These are phyloP conservation scores for Ceratocystis huliohia DNA, from an alignment of 2,329 filamentous ascomycete species.

Conservation along the genomic window DNA sequence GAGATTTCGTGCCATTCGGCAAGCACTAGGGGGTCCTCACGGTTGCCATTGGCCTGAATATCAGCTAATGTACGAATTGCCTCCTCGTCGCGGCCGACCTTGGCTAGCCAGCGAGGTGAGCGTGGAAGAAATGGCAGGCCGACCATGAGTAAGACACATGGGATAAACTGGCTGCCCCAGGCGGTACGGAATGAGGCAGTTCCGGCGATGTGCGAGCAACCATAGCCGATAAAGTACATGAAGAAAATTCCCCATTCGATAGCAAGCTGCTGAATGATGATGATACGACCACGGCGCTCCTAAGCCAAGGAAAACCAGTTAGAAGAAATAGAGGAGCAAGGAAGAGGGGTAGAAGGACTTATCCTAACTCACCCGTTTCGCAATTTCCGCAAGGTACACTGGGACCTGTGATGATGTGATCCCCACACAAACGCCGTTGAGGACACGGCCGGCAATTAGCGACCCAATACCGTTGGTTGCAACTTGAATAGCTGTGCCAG, in stretches of 20 bases:
- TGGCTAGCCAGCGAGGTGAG: conserved; percentile 51
- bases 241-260: conserved; percentile 56
- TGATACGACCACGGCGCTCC: conserved; percentile 44
- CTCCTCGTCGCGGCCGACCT: conserved; percentile 48
- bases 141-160: conserved; percentile 43
- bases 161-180: conserved; percentile 52
- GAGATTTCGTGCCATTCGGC: conserved; percentile 44
- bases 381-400: conserved; percentile 54
- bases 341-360: too few species aligned
- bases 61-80: conserved; percentile 40
- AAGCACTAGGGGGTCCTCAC: conserved; percentile 41
- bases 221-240: conserved; percentile 58
- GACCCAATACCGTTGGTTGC: conserved; percentile 22
- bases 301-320: conserved; percentile 30
- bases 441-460: conserved; percentile 42
- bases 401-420: conserved; percentile 49
- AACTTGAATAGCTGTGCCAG: conserved; percentile 23
- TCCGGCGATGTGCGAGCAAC: conserved; percentile 47
- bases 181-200: conserved; percentile 48
- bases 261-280: conserved; percentile 61
- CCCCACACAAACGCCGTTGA: conserved; percentile 54
- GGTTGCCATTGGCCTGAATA: conserved; percentile 44
- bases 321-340: neutral
- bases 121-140: conserved; percentile 50
- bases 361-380: conserved; percentile 17